These are phyloP conservation scores for Hygrophorus pudorinus DNA, from an alignment of 768 basidiomycete genomes.

Conservation along the genomic window DNA sequence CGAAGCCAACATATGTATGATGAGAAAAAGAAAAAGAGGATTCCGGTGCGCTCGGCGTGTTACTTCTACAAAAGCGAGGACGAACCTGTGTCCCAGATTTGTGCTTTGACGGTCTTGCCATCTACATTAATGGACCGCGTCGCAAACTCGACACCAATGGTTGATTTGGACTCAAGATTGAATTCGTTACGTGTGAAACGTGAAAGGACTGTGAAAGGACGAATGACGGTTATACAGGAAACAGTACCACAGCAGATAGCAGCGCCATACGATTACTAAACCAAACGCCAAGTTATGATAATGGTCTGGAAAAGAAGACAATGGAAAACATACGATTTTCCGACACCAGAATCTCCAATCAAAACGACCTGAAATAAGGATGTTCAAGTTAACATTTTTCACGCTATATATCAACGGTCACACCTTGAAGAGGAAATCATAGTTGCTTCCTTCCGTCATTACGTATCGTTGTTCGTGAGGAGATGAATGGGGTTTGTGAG, in stretches of 20 bases:
- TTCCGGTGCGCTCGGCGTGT: neutral
- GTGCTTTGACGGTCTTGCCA: slow-evolving; percentile 93
- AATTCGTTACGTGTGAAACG: slow-evolving; percentile 99
- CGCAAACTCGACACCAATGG: slow-evolving; percentile 98
- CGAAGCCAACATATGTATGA: slow-evolving; percentile 8
- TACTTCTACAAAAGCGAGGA: slow-evolving; percentile 9
- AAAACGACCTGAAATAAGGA: slow-evolving; percentile 69
- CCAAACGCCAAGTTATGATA: neutral
- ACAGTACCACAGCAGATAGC: neutral
- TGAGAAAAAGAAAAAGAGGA: slow-evolving; percentile 5
- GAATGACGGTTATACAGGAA: neutral
- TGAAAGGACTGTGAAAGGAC: slow-evolving; percentile 69
- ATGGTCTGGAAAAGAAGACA: slow-evolving; percentile 1
- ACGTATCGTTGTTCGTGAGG: slow-evolving; percentile 10
- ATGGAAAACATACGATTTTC: slow-evolving; percentile 70
- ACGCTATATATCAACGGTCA: slow-evolving; percentile 9
- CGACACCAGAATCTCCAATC: slow-evolving; percentile 98
- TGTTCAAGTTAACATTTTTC: slow-evolving; percentile 6
- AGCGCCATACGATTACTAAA: slow-evolving; percentile 23
- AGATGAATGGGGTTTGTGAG: slow-evolving; percentile 13
- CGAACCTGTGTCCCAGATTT: slow-evolving; percentile 98
- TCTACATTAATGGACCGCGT: slow-evolving; percentile 95
- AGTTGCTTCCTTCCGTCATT: slow-evolving; percentile 93
- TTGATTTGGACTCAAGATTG: slow-evolving; percentile 98
- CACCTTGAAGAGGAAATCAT: slow-evolving; percentile 99